Percentiles rank a stretch among this genome's conserved stretches.
phyloP scores from a whole-genome alignment of 2,329 filamentous ascomycete genomes.

The Nemania sp. region DNA sequence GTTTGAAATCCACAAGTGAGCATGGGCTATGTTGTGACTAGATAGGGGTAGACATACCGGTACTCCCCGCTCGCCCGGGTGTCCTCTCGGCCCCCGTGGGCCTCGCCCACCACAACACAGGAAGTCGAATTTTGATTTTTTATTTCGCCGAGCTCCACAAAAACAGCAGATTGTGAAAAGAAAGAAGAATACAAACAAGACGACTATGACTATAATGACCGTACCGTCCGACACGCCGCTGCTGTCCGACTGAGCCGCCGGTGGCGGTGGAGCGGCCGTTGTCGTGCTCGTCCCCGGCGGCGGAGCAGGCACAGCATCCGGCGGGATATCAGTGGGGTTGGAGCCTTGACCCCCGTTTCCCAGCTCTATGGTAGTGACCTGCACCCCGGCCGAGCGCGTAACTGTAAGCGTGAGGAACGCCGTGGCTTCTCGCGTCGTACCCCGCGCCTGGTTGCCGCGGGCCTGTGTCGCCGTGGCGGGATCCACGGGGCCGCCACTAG shows the following conservation, averaged over 20 bases:
- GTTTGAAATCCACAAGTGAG: not conserved
- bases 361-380: conserved; percentile 31
- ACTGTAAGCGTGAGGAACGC: conserved; percentile 29
- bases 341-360: conserved; percentile 22
- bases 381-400: conserved; percentile 12
- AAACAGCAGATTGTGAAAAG: conserved; percentile 34
- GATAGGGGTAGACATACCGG: conserved; percentile 7
- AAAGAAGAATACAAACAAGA: conserved; percentile 38
- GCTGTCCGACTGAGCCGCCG: not conserved
- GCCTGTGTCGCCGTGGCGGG: not conserved
- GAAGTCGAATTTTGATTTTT: not conserved
- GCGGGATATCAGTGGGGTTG: not conserved
- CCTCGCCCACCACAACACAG: conserved; percentile 10
- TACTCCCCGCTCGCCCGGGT: conserved; percentile 19
- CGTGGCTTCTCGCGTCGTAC: too few species aligned
- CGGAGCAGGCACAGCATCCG: not conserved
- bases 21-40: not conserved
- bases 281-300: not conserved
- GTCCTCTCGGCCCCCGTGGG: conserved; percentile 24
- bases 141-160: conserved; percentile 26
- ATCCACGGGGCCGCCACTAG: not conserved
- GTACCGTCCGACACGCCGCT: conserved; percentile 21
- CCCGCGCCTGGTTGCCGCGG: not conserved
- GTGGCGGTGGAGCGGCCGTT: not conserved
- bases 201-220: conserved; percentile 31